These are phyloP conservation scores for Phallus indusiatus DNA, from an alignment of 768 basidiomycete species.

Conservation along the genomic window DNA sequence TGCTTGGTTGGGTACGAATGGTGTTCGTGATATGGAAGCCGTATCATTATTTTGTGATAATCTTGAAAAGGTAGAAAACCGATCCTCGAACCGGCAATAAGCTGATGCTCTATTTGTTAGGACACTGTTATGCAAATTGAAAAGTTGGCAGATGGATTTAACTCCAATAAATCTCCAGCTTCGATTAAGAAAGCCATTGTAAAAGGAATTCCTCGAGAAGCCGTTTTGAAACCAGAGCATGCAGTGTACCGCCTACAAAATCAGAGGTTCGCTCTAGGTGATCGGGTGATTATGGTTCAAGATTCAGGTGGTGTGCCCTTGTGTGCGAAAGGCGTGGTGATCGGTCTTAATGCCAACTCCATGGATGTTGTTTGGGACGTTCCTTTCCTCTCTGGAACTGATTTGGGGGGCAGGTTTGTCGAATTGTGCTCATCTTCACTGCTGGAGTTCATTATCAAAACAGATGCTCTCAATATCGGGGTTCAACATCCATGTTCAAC, in stretches of 20 bases:
- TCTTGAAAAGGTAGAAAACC: slow-evolving; percentile 62
- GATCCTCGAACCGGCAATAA: neutral
- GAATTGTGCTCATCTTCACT: slow-evolving; percentile 5
- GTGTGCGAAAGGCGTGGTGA: slow-evolving; percentile 85
- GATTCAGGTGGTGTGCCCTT: slow-evolving; percentile 91
- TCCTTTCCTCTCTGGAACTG: slow-evolving; percentile 88
- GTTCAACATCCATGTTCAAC: slow-evolving; percentile 78
- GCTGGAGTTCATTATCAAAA: neutral
- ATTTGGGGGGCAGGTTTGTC: slow-evolving; percentile 68
- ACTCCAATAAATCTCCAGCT: slow-evolving; percentile 44
- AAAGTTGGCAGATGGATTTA: slow-evolving; percentile 59
- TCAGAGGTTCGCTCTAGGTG: slow-evolving; percentile 80
- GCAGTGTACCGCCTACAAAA: slow-evolving; percentile 83
- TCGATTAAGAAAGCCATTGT: slow-evolving; percentile 88
- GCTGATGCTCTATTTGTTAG: slow-evolving; percentile 26
- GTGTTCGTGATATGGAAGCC: slow-evolving; percentile 84
- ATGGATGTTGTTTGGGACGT: slow-evolving; percentile 98
- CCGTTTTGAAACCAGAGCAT: slow-evolving; percentile 88
- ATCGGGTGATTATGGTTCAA: slow-evolving; percentile 92
- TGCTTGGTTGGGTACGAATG: slow-evolving; percentile 77
- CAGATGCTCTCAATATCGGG: slow-evolving; percentile 89
- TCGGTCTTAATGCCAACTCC: slow-evolving; percentile 75
- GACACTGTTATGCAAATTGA: slow-evolving; percentile 76
- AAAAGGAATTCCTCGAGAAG: slow-evolving; percentile 86
- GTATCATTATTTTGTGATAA: slow-evolving; percentile 91